Evolutionary conservation across 805 yeast genomes (phyloP).

Genomic region (Saccharomycopsis malanga): DNA sequence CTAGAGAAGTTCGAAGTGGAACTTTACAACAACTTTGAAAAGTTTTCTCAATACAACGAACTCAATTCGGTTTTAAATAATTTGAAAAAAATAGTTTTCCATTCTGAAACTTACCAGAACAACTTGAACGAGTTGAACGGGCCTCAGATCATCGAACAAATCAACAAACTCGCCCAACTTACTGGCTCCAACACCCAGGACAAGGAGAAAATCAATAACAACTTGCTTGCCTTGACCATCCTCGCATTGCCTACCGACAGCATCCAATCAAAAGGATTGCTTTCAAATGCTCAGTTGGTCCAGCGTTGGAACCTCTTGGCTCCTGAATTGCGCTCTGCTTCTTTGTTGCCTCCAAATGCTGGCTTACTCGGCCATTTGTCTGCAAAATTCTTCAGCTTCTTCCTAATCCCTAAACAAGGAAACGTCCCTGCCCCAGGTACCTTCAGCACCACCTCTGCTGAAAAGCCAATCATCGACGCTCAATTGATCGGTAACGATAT

Average conservation of each 20-base stretch:
- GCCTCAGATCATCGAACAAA: constrained; percentile 52
- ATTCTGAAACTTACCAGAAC: constrained; percentile 19
- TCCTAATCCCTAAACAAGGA: constrained; percentile 74
- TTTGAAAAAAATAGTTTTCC: constrained; percentile 17
- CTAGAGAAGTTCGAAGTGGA: constrained; percentile 48
- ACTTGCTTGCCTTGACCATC: constrained; percentile 44
- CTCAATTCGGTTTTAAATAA: constrained; percentile 28
- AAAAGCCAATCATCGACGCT: constrained; percentile 20
- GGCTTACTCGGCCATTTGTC: constrained; percentile 90
- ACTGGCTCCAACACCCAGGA: constrained; percentile 30
- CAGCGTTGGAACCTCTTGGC: constrained; percentile 73
- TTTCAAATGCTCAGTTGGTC: constrained; percentile 70
- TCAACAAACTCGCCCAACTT: constrained; percentile 50
- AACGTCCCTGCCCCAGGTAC: constrained; percentile 2
- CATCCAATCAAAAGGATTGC: constrained; percentile 45
- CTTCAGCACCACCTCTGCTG: constrained; percentile 7
- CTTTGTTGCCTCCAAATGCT: constrained; percentile 89
- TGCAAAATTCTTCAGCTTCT: constrained; percentile 66
- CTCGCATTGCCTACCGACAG: constrained; percentile 40
- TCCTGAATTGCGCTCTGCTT: constrained; percentile 83
- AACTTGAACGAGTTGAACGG: constrained; percentile 34
- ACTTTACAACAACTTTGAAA: constrained; percentile 37
- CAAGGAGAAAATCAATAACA: constrained; percentile 31
- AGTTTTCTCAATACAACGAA: constrained; percentile 32
- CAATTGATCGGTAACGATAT: constrained; percentile 60